Base-by-base conservation (phyloP, 306 rosid species). In the Fragaria vesca region DNA sequence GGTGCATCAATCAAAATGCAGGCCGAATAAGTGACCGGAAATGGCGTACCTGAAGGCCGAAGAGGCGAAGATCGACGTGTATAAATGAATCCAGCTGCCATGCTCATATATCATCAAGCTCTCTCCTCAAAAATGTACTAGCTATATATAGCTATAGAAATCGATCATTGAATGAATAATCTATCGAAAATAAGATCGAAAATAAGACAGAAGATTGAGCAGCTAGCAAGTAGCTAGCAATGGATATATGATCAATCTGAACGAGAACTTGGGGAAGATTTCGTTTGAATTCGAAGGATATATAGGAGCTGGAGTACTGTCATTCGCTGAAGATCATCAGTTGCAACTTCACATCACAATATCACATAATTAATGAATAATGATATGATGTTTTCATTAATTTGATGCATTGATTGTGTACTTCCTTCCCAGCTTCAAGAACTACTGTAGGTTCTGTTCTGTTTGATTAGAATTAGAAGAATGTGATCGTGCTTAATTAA, bases 331-430 rank as follows among this genome's bases (percentile, higher is more conserved):
- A 28, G 67, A 28, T 62, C 40, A 86, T 87, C 85, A 57, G 93
- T 77, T 87, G 87, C 65, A 79, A 86, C 79, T 79, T 82, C 88
- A 62, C 67, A 62, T 30, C 87, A 75, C 78, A 57, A 13, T 12
- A 28, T 88, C 89, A 83, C 38, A 77, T 74, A 69, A 81, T 74
- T 72, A 81, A 12, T 47, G 4, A 3, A 11, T 3, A 3, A 12
- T 47, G 16, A 0, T 47, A 47, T 46, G 79, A 28, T 80, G 78
- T 81, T 79, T 75, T 28, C 30, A 30, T 13, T 4, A 63, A 0
- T 84, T 74, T 79, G 74, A 79, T 74, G 71, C 65, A 60, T 82
- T 51, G 42, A 55, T 74, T 78, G 84, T 71, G 82, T 79, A 12
- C 18, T 12, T 6, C 13, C 24, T 12, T 36, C 40, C 40, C 17